Base-by-base conservation (phyloP, 2,329 filamentous ascomycete genomes). In the Amauroascus verrucosus region DNA sequence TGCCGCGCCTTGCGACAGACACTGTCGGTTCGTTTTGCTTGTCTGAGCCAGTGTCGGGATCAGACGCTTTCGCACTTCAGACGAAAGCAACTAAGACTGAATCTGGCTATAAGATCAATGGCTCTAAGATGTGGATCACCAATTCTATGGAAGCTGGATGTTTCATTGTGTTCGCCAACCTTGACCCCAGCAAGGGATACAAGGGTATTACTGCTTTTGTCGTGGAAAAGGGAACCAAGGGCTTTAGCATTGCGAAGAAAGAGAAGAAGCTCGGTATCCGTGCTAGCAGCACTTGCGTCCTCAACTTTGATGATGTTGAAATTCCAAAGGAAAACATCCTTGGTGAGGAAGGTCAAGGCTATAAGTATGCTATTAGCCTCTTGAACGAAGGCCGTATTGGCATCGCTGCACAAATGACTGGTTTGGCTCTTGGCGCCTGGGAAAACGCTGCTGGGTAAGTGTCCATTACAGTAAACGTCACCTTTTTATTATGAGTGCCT, bases 91-190 rank as follows among this genome's bases (percentile, higher is more conserved):
- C 81, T 54, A 87, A 90, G 76, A 93, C 88, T 0, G 77, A 82
- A 20, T 79, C 83, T 59, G 89, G 91, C 32, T 98, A 91, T 76
- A 84, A 79, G 72, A 86, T 98, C 70, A 86, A 82, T 57, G 93
- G 93, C 48, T 83, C 82, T 70, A 98, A 98, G 81, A 98, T 98
- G 93, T 98, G 93, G 93, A 98, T 98, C 72, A 98, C 93, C 59
- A 98, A 98, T 78, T 85, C 86, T 48, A 84, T 91, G 75, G 93
- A 98, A 74, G 86, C 93, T 18, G 83, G 83, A 56, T 85, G 97
- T 75, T 98, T 96, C 75, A 91, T 98, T 65, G 93, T 98, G 55
- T 98, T 98, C 67, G 93, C 93, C 65, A 98, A 96, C 73, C 77
- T 98, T 37, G 85, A 96, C 67, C 90, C 85, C 0, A 84, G 81